Evolutionary conservation across 352 stramenopile species (phyloP).

Genomic region (Globisporangium takayamanum): DNA sequence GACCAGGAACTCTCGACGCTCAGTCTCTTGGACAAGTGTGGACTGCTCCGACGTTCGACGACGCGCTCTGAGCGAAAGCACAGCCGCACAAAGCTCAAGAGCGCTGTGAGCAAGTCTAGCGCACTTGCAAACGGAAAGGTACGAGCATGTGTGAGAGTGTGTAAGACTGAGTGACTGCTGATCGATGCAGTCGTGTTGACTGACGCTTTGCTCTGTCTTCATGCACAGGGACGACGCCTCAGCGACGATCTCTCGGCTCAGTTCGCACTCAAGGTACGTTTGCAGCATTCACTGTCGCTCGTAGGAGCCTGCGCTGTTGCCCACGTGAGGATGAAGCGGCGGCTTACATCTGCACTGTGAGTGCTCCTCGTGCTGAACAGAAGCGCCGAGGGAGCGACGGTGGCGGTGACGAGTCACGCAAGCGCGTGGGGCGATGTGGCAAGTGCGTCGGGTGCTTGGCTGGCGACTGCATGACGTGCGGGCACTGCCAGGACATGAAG

Average conservation of each 20-base stretch:
- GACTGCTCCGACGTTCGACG: constrained; percentile 19
- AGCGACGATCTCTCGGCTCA: constrained; percentile 9
- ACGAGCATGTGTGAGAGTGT: not conserved
- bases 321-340: not conserved
- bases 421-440: constrained; percentile 72
- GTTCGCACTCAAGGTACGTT: constrained; percentile 4
- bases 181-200: not conserved
- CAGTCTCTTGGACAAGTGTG: constrained; percentile 29
- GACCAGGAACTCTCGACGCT: constrained; percentile 32
- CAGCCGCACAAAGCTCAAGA: not conserved
- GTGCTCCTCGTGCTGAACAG: constrained; percentile 3
- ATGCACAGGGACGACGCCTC: constrained; percentile 2
- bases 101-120: constrained; percentile 1
- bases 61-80: constrained; percentile 20
- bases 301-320: not conserved
- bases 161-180: too few species aligned
- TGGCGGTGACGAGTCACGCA: constrained; percentile 29
- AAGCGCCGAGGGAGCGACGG: constrained; percentile 32
- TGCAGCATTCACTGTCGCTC: not conserved
- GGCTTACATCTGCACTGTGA: not conserved
- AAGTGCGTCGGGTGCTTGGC: constrained; percentile 71
- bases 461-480: constrained; percentile 83
- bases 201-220: not conserved
- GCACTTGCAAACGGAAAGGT: constrained; percentile 7
- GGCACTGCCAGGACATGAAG: constrained; percentile 87